Evolutionary conservation across 2,329 filamentous ascomycete species (phyloP).

Genomic region (Delphinella strobiligena): DNA sequence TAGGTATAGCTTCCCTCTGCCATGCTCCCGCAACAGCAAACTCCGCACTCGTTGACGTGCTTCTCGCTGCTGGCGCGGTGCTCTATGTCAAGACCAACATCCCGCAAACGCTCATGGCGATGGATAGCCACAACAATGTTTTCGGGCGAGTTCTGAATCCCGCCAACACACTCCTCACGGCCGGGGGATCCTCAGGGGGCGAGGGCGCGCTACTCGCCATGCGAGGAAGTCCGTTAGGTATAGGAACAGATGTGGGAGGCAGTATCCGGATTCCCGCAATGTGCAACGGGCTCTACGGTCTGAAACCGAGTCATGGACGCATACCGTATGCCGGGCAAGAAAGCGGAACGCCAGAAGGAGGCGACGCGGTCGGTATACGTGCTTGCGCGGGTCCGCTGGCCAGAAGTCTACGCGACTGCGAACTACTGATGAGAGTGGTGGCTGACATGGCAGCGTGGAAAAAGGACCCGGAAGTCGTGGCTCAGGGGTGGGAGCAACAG

Average conservation of each 20-base stretch:
- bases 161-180: slow-evolving; percentile 34
- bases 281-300: slow-evolving; percentile 37
- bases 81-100: slow-evolving; percentile 43
- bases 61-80: slow-evolving; percentile 36
- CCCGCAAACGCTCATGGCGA: slow-evolving; percentile 39
- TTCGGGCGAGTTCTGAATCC: slow-evolving; percentile 39
- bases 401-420: slow-evolving; percentile 38
- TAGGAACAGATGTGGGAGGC: slow-evolving; percentile 45
- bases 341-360: slow-evolving; percentile 33
- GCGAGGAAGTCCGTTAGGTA: slow-evolving; percentile 36
- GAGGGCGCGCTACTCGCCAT: slow-evolving; percentile 40
- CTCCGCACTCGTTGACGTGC: slow-evolving; percentile 29
- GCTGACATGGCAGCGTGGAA: slow-evolving; percentile 41
- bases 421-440: slow-evolving; percentile 42
- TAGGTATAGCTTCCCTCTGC: slow-evolving; percentile 30
- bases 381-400: slow-evolving; percentile 35
- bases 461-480: slow-evolving; percentile 31
- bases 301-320: slow-evolving; percentile 33
- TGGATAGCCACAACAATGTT: slow-evolving; percentile 42
- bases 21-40: slow-evolving; percentile 27
- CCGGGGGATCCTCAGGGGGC: slow-evolving; percentile 41
- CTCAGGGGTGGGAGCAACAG: slow-evolving; percentile 25
- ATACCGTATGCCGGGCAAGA: slow-evolving; percentile 43
- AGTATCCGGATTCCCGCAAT: slow-evolving; percentile 40
- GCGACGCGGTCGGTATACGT: slow-evolving; percentile 32